A percentile compares a stretch with the other conserved stretches of the same genome.
phyloP scores from a whole-genome alignment of 169 alveolate species.

The Ichthyophthirius multifiliis region DNA sequence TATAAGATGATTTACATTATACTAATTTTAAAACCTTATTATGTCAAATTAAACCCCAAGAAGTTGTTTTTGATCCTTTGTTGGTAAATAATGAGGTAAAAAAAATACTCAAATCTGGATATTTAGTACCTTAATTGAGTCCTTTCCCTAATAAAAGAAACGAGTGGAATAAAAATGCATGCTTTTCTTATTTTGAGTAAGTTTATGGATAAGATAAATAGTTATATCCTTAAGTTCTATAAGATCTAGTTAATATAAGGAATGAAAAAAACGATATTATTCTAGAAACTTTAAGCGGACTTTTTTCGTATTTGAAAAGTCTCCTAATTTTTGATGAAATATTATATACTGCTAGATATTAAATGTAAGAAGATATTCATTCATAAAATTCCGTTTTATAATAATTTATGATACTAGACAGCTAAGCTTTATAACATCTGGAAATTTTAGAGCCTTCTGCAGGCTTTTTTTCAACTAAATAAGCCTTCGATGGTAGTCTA shows the following conservation, averaged over 20 bases:
- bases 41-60: constrained; percentile 80
- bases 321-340: constrained; percentile 55
- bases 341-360: constrained; percentile 51
- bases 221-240: background rate
- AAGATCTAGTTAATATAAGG: background rate
- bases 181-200: constrained; percentile 31
- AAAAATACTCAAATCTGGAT: constrained; percentile 51
- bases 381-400: constrained; percentile 30
- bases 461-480: constrained; percentile 35
- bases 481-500: constrained; percentile 64
- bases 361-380: constrained; percentile 37
- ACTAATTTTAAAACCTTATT: constrained; percentile 73
- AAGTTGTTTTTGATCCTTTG: constrained; percentile 69
- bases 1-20: constrained; percentile 68
- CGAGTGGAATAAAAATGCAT: constrained; percentile 38
- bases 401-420: constrained; percentile 76
- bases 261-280: constrained; percentile 48
- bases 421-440: constrained; percentile 75
- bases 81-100: constrained; percentile 40
- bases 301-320: constrained; percentile 65
- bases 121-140: constrained; percentile 48
- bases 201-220: constrained; percentile 9
- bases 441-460: constrained; percentile 72
- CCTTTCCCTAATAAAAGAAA: constrained; percentile 9
- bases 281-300: constrained; percentile 62